phyloP scores from a whole-genome alignment of 2,329 filamentous ascomycete genomes.

The Aspergillus pseudoterreus region DNA sequence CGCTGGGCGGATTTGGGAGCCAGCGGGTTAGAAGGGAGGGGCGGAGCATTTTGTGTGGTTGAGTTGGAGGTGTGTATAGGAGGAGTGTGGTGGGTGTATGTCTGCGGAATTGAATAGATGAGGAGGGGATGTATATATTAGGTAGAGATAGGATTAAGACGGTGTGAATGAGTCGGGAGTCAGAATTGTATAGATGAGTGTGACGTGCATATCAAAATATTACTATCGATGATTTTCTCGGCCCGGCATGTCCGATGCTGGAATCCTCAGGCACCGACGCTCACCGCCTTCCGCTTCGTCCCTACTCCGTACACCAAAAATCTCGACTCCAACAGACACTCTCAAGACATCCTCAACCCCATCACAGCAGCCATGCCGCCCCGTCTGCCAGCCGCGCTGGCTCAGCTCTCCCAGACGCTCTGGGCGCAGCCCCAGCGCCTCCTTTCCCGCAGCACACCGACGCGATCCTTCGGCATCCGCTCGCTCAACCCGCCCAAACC shows the following conservation, averaged over 20 bases:
- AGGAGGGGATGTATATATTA: too few relatives aligned
- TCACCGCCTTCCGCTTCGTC: too few relatives aligned
- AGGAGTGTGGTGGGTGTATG: too few relatives aligned
- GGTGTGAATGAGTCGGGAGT: too few relatives aligned
- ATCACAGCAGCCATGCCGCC: slow-evolving; percentile 26
- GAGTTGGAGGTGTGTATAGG: too few relatives aligned
- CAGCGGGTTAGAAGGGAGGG: not conserved
- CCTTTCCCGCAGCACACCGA: slow-evolving; percentile 18
- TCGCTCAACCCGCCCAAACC: slow-evolving; percentile 53
- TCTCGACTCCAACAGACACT: not conserved
- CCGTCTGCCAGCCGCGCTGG: slow-evolving; percentile 30
- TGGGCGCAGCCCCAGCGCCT: slow-evolving; percentile 20
- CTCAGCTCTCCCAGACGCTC: slow-evolving; percentile 26
- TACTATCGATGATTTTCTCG: too few relatives aligned
- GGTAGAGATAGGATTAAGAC: too few relatives aligned
- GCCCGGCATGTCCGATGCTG: too few relatives aligned
- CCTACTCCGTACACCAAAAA: not conserved
- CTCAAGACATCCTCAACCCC: slow-evolving; percentile 8
- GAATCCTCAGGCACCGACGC: too few relatives aligned
- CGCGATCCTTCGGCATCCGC: slow-evolving; percentile 50
- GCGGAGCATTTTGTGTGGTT: not conserved
- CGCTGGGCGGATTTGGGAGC: not conserved
- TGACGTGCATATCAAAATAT: too few relatives aligned
- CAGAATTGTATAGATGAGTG: too few relatives aligned
- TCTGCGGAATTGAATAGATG: too few relatives aligned